A percentile compares a stretch with the other conserved stretches of the same genome.
phyloP scores from a whole-genome alignment of 1,284 basidiomycete species.

The Cutaneotrichosporon cutaneum region DNA sequence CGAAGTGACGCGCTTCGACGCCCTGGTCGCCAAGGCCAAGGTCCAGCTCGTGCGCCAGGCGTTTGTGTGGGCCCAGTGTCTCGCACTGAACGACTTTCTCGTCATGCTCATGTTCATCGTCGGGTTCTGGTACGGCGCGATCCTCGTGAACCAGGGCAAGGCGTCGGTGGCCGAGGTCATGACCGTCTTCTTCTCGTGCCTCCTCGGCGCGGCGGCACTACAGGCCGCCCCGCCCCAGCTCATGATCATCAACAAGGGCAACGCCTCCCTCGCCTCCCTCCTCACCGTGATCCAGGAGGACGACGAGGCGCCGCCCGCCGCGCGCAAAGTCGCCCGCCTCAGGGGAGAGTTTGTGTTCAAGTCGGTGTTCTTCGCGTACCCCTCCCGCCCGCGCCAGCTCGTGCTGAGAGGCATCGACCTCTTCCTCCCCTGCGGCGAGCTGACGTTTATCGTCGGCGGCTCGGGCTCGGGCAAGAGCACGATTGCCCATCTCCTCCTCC shows the following conservation, averaged over 20 bases:
- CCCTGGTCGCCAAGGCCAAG: slow-evolving; percentile 58
- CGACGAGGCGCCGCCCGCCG: neutral
- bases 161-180: slow-evolving; percentile 75
- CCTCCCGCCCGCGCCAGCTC: slow-evolving; percentile 61
- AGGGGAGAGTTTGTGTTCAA: slow-evolving; percentile 76
- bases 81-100: slow-evolving; percentile 70
- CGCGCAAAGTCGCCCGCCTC: slow-evolving; percentile 42
- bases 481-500: slow-evolving; percentile 74
- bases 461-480: slow-evolving; percentile 94
- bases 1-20: slow-evolving; percentile 61
- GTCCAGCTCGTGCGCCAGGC: slow-evolving; percentile 58
- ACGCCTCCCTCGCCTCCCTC: slow-evolving; percentile 74
- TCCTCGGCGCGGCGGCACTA: slow-evolving; percentile 81
- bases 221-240: slow-evolving; percentile 70
- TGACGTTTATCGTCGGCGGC: slow-evolving; percentile 87
- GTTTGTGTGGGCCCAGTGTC: slow-evolving; percentile 71
- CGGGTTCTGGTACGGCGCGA: slow-evolving; percentile 93
- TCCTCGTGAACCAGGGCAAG: slow-evolving; percentile 73
- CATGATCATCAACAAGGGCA: slow-evolving; percentile 77
- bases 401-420: slow-evolving; percentile 57
- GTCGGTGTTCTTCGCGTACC: slow-evolving; percentile 79
- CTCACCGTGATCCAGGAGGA: slow-evolving; percentile 59
- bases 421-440: slow-evolving; percentile 76
- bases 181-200: slow-evolving; percentile 94
- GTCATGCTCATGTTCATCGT: slow-evolving; percentile 92